These are phyloP conservation scores for Cytospora chrysosperma DNA, from an alignment of 2,329 filamentous ascomycete genomes.

Conservation along the genomic window DNA sequence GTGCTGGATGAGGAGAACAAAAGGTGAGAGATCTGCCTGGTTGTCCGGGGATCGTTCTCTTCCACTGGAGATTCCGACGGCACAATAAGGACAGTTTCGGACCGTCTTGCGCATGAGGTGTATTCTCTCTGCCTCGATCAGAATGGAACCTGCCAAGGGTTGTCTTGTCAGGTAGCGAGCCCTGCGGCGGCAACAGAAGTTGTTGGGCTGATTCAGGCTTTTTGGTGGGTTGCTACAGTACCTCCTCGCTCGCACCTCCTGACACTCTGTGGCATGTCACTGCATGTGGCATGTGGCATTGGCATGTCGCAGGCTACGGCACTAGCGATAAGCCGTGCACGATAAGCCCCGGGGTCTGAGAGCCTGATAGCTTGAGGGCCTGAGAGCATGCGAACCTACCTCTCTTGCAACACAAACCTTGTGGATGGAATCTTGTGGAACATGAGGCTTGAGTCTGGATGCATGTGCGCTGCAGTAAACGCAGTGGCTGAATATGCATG, in stretches of 20 bases:
- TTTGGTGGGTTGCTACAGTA: neutral
- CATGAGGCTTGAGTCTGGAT: neutral
- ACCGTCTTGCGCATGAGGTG: neutral
- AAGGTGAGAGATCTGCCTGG: neutral
- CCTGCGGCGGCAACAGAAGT: neutral
- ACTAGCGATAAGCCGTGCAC: slow-evolving; percentile 11
- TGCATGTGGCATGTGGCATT: too few relatives aligned
- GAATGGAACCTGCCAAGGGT: too few relatives aligned
- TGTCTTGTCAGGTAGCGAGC: slow-evolving; percentile 8
- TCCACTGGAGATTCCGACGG: slow-evolving; percentile 1
- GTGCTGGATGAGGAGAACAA: neutral
- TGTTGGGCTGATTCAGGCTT: neutral
- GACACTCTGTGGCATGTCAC: neutral
- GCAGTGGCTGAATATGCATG: neutral
- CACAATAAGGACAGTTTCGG: slow-evolving; percentile 9
- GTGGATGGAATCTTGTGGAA: too few relatives aligned
- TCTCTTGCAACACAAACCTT: too few relatives aligned
- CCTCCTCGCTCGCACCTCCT: too few relatives aligned
- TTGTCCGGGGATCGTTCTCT: neutral
- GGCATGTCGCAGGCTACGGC: slow-evolving; percentile 1
- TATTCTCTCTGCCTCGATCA: slow-evolving; percentile 1
- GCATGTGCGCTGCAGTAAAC: too few relatives aligned
- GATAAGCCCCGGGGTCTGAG: slow-evolving; percentile 9
- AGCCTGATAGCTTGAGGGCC: neutral
- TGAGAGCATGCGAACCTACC: too few relatives aligned